Percentiles rank a stretch among this genome's conserved stretches.
phyloP scores from a whole-genome alignment of 805 yeast species.

The Wickerhamomyces ciferrii region DNA sequence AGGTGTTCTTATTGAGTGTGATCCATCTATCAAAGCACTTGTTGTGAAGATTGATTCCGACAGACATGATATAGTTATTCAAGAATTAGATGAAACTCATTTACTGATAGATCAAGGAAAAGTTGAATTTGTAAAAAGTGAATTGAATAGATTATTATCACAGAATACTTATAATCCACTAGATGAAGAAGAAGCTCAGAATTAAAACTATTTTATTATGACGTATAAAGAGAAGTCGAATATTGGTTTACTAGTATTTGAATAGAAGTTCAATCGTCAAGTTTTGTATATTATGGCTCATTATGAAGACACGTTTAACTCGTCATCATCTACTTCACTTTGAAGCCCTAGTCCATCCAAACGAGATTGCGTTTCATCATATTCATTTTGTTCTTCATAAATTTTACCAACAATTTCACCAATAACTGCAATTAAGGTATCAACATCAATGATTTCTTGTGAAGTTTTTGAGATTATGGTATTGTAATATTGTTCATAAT shows the following conservation, averaged over 20 bases:
- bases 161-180: conserved; percentile 82
- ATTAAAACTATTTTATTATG: too few relatives aligned
- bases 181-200: conserved; percentile 52
- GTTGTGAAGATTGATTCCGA: conserved; percentile 78
- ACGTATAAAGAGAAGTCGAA: too few relatives aligned
- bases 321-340: neutral
- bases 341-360: neutral
- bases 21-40: conserved; percentile 88
- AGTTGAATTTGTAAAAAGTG: conserved; percentile 70
- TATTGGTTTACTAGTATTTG: too few relatives aligned
- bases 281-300: neutral
- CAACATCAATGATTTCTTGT: conserved; percentile 58
- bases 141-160: conserved; percentile 69
- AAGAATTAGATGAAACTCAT: conserved; percentile 90
- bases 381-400: conserved; percentile 19
- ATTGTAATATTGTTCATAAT: conserved; percentile 51
- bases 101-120: conserved; percentile 72
- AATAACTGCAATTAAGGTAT: conserved; percentile 48
- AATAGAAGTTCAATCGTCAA: too few relatives aligned
- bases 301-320: neutral
- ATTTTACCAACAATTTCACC: conserved; percentile 28
- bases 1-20: conserved; percentile 55
- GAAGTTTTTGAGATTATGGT: conserved; percentile 26
- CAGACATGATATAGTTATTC: conserved; percentile 64
- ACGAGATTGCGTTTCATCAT: neutral